phyloP scores from a whole-genome alignment of 176 grass and related monocot species.

The Thinopyrum elongatum region DNA sequence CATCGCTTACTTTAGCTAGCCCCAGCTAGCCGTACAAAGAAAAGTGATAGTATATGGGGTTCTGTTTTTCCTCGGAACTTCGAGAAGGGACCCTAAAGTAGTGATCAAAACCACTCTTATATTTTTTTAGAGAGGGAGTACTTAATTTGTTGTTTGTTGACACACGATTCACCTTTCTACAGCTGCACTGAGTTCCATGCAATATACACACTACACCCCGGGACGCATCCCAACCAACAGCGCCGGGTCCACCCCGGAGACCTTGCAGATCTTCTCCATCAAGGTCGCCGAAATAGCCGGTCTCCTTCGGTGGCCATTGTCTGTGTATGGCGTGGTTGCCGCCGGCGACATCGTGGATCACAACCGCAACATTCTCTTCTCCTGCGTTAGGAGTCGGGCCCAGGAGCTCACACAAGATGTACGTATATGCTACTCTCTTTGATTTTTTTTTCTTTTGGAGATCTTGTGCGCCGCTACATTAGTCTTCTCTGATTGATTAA shows the following conservation, averaged over 20 bases:
- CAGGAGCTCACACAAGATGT: not conserved
- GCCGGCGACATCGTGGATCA: not conserved
- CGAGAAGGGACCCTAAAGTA: too few relatives aligned
- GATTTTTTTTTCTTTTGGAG: too few relatives aligned
- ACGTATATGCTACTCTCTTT: not conserved
- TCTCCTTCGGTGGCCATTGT: not conserved
- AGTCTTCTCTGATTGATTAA: not conserved
- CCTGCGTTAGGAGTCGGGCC: not conserved
- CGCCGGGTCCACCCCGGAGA: not conserved
- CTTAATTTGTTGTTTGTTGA: not conserved
- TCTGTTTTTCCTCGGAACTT: too few relatives aligned
- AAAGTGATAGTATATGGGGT: too few relatives aligned
- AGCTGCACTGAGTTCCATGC: not conserved
- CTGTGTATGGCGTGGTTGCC: not conserved
- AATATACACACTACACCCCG: not conserved
- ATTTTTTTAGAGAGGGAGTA: too few relatives aligned
- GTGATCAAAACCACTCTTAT: too few relatives aligned
- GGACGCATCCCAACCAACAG: not conserved
- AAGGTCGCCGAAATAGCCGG: not conserved
- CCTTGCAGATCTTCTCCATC: constrained; percentile 4
- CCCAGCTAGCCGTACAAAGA: too few relatives aligned
- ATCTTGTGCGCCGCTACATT: not conserved
- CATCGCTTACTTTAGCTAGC: too few relatives aligned
- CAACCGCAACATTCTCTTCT: not conserved
- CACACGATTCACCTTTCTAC: not conserved